These are phyloP conservation scores for Tetrahymena malaccensis DNA, from an alignment of 73 alveolate species.

Conservation along the genomic window DNA sequence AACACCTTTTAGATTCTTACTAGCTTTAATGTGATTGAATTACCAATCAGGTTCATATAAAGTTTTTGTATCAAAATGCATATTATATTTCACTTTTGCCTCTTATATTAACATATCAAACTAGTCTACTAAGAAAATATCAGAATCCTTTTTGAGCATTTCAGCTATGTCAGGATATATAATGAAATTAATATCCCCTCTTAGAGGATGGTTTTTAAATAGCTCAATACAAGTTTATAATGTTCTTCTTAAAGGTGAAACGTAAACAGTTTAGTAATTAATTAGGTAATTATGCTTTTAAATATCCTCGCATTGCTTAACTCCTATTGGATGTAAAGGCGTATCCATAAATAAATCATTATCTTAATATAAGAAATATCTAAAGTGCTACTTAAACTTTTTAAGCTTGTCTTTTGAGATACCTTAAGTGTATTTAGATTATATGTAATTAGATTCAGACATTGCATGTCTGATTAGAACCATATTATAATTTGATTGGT, in stretches of 20 bases:
- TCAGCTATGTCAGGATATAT: constrained; percentile 37
- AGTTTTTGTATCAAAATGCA: neutral
- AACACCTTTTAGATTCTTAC: neutral
- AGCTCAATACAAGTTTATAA: constrained; percentile 51
- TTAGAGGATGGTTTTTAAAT: constrained; percentile 51
- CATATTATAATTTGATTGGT: neutral
- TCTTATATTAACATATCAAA: neutral
- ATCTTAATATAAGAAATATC: neutral
- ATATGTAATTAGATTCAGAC: neutral
- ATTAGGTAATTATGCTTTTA: constrained; percentile 7
- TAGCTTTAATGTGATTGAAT: neutral
- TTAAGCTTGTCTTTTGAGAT: neutral
- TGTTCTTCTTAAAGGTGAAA: constrained; percentile 67
- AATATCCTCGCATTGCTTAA: constrained; percentile 39
- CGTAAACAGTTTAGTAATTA: constrained; percentile 43
- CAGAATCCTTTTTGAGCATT: neutral
- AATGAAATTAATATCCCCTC: constrained; percentile 16
- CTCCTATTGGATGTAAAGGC: constrained; percentile 44
- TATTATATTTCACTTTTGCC: neutral
- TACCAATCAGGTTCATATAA: neutral
- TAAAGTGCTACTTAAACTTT: neutral
- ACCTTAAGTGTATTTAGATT: neutral
- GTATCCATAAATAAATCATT: constrained; percentile 32
- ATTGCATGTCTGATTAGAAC: neutral
- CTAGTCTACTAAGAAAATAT: neutral